A percentile compares a stretch with the other conserved stretches of the same genome.
Evolutionary conservation across 192 early-diverging fungal genomes (phyloP).

Genomic region (Polychytrium aggregatum): DNA sequence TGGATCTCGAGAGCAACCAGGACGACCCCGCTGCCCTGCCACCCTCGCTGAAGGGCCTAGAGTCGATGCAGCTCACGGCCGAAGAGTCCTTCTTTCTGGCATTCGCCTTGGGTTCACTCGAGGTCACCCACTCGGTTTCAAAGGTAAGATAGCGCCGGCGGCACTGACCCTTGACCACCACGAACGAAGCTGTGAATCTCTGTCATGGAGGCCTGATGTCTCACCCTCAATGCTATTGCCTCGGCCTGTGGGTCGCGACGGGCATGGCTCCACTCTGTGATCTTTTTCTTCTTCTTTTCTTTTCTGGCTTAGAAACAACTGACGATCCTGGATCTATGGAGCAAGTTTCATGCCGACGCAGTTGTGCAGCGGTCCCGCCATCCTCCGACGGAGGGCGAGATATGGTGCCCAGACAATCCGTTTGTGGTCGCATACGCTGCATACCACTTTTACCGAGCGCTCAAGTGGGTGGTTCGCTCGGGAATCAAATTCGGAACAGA

Average conservation of each 20-base stretch:
- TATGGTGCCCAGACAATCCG: conserved; percentile 9
- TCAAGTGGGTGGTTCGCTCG: conserved; percentile 71
- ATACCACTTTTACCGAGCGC: conserved; percentile 71
- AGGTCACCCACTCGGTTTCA: conserved; percentile 13
- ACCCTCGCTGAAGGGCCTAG: no score
- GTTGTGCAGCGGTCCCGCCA: conserved; percentile 2
- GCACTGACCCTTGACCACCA: background rate
- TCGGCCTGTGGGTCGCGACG: background rate
- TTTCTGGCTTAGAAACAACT: conserved; percentile 27
- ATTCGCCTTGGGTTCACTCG: conserved; percentile 43
- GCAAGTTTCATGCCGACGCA: conserved; percentile 1
- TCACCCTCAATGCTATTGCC: conserved; percentile 10
- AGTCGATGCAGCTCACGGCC: conserved; percentile 58
- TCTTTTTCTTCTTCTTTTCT: conserved; percentile 9
- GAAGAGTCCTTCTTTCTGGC: conserved; percentile 67
- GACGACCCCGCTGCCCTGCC: no score
- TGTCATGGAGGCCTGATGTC: conserved; percentile 1
- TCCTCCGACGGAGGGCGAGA: background rate
- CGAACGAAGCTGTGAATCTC: background rate
- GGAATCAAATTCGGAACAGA: conserved; percentile 81
- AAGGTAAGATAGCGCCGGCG: background rate
- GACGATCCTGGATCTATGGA: conserved; percentile 3
- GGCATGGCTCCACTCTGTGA: background rate
- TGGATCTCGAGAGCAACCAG: no score
- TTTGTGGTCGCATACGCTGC: conserved; percentile 62